These are phyloP conservation scores for Fusarium sp. DNA, from an alignment of 2,329 filamentous ascomycete species.

Conservation along the genomic window DNA sequence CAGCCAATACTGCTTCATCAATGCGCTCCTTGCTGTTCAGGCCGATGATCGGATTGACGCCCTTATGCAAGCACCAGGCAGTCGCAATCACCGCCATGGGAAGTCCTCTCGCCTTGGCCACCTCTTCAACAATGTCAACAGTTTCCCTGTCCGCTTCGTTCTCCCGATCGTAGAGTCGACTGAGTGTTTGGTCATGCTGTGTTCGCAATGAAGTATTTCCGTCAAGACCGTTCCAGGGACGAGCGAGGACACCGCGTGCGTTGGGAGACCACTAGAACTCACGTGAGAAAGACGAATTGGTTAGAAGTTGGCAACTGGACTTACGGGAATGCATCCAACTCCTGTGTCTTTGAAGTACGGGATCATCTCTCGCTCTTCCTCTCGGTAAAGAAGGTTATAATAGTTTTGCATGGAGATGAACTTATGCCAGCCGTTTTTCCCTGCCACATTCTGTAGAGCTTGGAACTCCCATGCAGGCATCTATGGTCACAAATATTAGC, in stretches of 20 bases:
- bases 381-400: conserved; percentile 64
- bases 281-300: accelerated
- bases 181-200: background rate
- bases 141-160: background rate
- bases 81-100: background rate
- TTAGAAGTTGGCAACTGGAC: accelerated
- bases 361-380: conserved; percentile 63
- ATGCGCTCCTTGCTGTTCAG: background rate
- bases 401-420: conserved; percentile 68
- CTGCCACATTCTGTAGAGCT: conserved; percentile 60
- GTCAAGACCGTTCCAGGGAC: background rate
- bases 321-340: background rate
- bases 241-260: background rate
- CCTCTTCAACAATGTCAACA: background rate
- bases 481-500: conserved; percentile 34
- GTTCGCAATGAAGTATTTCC: background rate
- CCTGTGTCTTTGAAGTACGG: conserved; percentile 39
- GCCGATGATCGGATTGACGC: background rate
- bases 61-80: background rate
- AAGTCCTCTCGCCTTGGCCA: background rate
- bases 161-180: background rate
- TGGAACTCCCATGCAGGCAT: conserved; percentile 37
- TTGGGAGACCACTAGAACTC: background rate
- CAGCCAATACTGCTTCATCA: background rate
- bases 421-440: conserved; percentile 64